Evolutionary conservation across 177 flowering plant genomes (phyloP).

Genomic region (Vitis hybrid): DNA sequence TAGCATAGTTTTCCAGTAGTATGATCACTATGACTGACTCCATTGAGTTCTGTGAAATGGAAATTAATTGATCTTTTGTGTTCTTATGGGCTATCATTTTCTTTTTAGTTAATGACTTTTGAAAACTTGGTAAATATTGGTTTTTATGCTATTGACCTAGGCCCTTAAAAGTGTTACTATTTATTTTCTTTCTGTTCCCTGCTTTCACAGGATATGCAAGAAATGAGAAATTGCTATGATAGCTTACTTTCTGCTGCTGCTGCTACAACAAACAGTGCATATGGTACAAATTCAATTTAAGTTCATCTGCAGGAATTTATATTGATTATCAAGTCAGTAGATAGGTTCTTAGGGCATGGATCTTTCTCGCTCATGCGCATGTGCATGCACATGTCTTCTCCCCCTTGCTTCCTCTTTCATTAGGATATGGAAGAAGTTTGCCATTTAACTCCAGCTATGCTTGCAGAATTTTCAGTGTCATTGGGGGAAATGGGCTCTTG

Average conservation of each 20-base stretch:
- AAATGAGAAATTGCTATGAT: constrained; percentile 91
- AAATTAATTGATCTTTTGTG: neutral
- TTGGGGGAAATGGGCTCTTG: constrained; percentile 70
- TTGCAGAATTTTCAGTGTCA: constrained; percentile 72
- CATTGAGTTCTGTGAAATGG: no score
- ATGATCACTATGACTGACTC: no score
- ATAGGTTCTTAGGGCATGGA: neutral
- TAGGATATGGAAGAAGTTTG: neutral
- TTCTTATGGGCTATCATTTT: neutral
- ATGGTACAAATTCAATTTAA: constrained; percentile 47
- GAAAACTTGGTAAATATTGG: neutral
- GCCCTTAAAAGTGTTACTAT: neutral
- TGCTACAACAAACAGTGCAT: constrained; percentile 84
- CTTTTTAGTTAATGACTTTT: neutral
- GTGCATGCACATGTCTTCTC: no score
- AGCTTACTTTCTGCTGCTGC: constrained; percentile 93
- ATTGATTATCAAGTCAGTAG: neutral
- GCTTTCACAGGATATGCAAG: constrained; percentile 77
- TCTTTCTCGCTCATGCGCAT: no score
- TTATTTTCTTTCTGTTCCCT: neutral
- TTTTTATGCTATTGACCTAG: neutral
- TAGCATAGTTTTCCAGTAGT: no score
- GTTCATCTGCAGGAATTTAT: neutral
- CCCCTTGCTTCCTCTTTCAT: no score
- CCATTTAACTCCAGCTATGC: constrained; percentile 1